Base-by-base conservation (phyloP, 768 basidiomycete species). In the Tulasnella sp. region DNA sequence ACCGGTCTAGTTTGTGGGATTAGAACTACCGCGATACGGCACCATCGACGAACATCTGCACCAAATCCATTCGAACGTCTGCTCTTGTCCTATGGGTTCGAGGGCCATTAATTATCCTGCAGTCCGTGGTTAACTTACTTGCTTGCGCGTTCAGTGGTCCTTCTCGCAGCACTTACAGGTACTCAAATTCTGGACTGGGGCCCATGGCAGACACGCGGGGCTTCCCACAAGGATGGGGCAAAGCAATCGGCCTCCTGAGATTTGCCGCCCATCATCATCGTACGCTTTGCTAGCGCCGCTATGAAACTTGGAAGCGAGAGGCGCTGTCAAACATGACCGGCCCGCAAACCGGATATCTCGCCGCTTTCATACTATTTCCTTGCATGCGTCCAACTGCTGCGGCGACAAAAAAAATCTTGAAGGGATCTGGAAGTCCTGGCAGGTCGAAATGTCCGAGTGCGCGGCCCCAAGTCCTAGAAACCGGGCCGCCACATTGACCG, bases 21-120 rank as follows among this genome's bases (percentile, higher is more conserved):
- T 74, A 74, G 39, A 80, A 80, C 79, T 80, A 44, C 36, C 75
- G 75, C 7, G 79, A 80, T 68, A 80, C 79, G 7, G 79, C 79
- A 3, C 56, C n/a, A 9, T 75, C 77, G 44, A 80, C n/a, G 27
- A 80, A 80, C n/a, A 73, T 80, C 19, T 80, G 79, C 74, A 75
- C 79, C 31, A 80, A 73, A 24, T 44, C 74, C 40, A 36, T n/a
- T 31, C 76, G 12, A 80, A 74, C 62, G 14, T 56, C 72, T 80
- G 36, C 38, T 76, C 27, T 21, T 27, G 73, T 6, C 58, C 36
- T n/a, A 71, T n/a, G n/a, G n/a, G n/a, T n/a, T n/a, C n/a, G n/a
- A n/a, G n/a, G n/a, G n/a, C n/a, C n/a, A n/a, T n/a, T n/a, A n/a
- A n/a, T n/a, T n/a, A 39, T 24, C 34, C 62, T 14, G 62, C 62